Evolutionary conservation across 345 rosid genomes (phyloP), one percentile per base, ranked within the genome.

Genomic region (Excoecaria cochinchinensis): DNA sequence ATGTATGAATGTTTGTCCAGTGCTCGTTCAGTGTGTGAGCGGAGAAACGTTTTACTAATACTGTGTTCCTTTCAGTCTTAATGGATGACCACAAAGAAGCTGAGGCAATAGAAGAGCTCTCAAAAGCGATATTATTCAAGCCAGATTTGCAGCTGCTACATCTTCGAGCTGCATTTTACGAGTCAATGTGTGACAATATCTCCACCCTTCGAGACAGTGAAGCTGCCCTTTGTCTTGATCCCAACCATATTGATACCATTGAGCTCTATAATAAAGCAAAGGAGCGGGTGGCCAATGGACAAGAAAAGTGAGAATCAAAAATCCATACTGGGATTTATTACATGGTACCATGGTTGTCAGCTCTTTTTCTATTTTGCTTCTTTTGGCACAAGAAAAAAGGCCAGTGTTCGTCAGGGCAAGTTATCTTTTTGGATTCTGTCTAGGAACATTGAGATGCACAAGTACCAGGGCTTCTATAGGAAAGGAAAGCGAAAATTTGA

Each of bases 31-130:
- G 52, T 47, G 36, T 63, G 21, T 36, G 16, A 14, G 21, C 46
- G 36, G 70, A 38, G 12, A 31, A 31, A 31, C 31, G 31, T 31
- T 31, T 31, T 31, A 57, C 46, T 69, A 50, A 17, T 31, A 17
- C 59, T 68, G 36, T 57, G 70, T 61, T 69, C n/a, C 38, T 74
- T 70, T 73, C 91, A 96, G 99, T 93, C 81, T 85, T 93, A 58
- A 96, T 96, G 99, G 99, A 96, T 70, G 95, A 92, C 78, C 97
- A 90, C 85, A 90, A 86, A 83, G 99, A 93, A 85, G 89, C 62
- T 4, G 97, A 93, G 80, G 99, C 99, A 48, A 86, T 96, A 76
- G 74, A 71, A 19, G 97, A 96, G 92, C 97, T 96, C 47, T 78
- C 97, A 22, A 88, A 79, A 83, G 97, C 87, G 7, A 89, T 96